Conservation (phyloP, 2,329 filamentous ascomycete genomes). For the Microcyclospora tardicrescens region DNA sequence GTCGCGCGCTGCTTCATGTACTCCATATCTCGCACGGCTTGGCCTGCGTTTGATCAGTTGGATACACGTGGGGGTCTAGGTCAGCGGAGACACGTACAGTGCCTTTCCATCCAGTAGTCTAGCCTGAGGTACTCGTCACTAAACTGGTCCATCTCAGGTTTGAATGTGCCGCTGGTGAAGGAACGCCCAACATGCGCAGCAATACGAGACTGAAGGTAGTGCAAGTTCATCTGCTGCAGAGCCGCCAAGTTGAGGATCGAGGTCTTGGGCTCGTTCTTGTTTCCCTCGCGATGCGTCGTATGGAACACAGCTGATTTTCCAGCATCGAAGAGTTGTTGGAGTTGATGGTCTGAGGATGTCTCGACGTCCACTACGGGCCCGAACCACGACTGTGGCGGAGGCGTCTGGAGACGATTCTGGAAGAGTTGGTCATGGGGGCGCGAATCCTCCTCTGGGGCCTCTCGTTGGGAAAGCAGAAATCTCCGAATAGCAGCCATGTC, state of each 20-base stretch:
- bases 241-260: not conserved
- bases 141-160: not conserved
- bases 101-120: not conserved
- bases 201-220: not conserved
- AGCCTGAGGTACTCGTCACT: no score
- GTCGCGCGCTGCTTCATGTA: constrained; percentile 3
- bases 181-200: not conserved
- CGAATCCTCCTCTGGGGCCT: no score
- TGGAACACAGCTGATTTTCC: not conserved
- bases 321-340: not conserved
- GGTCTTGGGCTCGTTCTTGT: not conserved
- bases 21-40: constrained; percentile 3
- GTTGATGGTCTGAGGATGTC: no score
- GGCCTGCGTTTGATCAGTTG: not conserved
- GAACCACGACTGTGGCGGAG: no score
- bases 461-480: no score
- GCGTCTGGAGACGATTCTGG: no score
- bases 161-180: not conserved
- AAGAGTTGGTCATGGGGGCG: no score
- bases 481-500: no score
- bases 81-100: not conserved
- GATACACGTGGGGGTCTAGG: not conserved
- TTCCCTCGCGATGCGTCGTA: not conserved
- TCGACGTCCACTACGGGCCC: no score
- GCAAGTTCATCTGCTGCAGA: not conserved